Evolutionary conservation across 805 yeast species (phyloP), one percentile per base, ranked within the genome.

Genomic region (Huiozyma sinensis): DNA sequence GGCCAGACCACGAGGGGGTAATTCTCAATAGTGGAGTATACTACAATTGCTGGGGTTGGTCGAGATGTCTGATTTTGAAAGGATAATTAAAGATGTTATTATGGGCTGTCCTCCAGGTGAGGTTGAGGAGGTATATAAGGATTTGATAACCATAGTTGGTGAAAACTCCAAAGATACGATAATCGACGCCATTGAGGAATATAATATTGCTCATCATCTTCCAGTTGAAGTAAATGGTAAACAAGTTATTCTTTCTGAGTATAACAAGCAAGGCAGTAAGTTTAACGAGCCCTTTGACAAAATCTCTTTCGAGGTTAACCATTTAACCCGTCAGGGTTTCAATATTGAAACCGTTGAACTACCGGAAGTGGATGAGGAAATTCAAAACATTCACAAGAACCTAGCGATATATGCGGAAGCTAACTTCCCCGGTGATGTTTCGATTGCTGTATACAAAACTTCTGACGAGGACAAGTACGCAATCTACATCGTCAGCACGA

Each of bases 401-500:
- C 48, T 66, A n/a, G 41, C 41, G 4, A 45, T 47, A 1, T 89
- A 89, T 58, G 76, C 81, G 1, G 57, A 64, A 4, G 78, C 75
- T 43, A 86, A 83, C 54, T 90, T 73, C 57, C 86, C 90, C 1
- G 75, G 81, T 5, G 69, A 78, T 28, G 51, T 57, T 7, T 66
- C 72, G 0, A 54, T 61, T 40, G 76, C 72, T 6, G 70, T 75
- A 6, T 71, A 68, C 49, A 67, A 71, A 45, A 50, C 68, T 45
- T 39, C 44, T 13, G 50, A 45, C 3, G 49, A 46, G 12, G 59
- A 53, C 40, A 55, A 56, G 36, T 45, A 57, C 17, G 68, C 63
- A 8, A 49, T 88, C 6, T 69, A 83, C 6, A 70, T 88, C 28
- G 72, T 82, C 39, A 94, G 90, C 43, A 81, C 78, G 51, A 79